phyloP scores from a whole-genome alignment of 495 filamentous ascomycete species.

The Neurospora sp. region DNA sequence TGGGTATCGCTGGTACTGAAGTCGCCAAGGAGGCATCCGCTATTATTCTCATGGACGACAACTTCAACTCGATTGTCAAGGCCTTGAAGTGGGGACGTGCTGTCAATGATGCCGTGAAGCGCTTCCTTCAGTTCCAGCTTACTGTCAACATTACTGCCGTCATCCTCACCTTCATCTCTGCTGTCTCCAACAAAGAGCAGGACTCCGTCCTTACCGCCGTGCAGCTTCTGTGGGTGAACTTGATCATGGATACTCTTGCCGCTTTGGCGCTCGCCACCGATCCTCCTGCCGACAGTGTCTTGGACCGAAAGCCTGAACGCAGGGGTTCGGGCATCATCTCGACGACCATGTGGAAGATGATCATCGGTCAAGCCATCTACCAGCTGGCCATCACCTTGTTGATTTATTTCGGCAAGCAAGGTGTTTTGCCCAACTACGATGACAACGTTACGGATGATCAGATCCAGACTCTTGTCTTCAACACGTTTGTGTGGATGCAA shows the following conservation, averaged over 20 bases:
- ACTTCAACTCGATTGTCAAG: slow-evolving; percentile 79
- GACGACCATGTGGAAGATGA: slow-evolving; percentile 94
- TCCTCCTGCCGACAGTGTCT: slow-evolving; percentile 64
- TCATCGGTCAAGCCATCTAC: slow-evolving; percentile 75
- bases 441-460: slow-evolving; percentile 24
- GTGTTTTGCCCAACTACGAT: slow-evolving; percentile 46
- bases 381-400: slow-evolving; percentile 70
- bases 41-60: slow-evolving; percentile 87
- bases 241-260: slow-evolving; percentile 91
- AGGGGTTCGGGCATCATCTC: slow-evolving; percentile 70
- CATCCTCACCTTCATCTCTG: slow-evolving; percentile 69
- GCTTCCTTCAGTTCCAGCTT: slow-evolving; percentile 86
- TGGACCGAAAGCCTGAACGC: slow-evolving; percentile 76
- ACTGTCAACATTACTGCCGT: slow-evolving; percentile 89
- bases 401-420: slow-evolving; percentile 59
- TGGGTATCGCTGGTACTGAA: slow-evolving; percentile 85
- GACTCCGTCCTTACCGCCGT: slow-evolving; percentile 72
- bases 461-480: slow-evolving; percentile 73
- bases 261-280: slow-evolving; percentile 81
- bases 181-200: slow-evolving; percentile 56
- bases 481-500: slow-evolving; percentile 95
- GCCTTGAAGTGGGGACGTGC: slow-evolving; percentile 85
- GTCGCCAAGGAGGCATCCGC: slow-evolving; percentile 91
- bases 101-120: slow-evolving; percentile 84
- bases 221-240: slow-evolving; percentile 83